phyloP scores from a whole-genome alignment of 2,329 filamentous ascomycete genomes.

The Aureobasidium subglaciale region DNA sequence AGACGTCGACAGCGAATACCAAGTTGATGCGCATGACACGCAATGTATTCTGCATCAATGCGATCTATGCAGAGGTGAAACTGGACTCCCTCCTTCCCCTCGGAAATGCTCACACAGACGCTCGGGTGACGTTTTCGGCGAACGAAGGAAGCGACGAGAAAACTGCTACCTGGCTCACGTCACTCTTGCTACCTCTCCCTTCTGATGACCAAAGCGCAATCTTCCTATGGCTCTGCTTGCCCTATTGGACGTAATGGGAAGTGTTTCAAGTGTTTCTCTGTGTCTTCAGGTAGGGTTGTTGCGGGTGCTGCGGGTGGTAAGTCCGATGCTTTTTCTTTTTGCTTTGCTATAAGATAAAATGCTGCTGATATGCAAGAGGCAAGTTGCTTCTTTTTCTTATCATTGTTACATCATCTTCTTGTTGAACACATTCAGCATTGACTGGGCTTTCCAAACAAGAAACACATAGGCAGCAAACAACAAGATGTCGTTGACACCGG shows the following conservation, averaged over 20 bases:
- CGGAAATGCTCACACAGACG: neutral
- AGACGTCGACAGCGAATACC: too few species aligned
- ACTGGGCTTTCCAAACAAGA: neutral
- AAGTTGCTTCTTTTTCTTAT: neutral
- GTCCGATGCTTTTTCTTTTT: neutral
- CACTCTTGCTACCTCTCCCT: neutral
- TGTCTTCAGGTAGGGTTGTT: neutral
- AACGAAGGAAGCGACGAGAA: neutral
- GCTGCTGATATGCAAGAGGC: too few species aligned
- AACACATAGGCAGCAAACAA: neutral
- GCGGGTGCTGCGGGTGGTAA: neutral
- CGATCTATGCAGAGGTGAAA: too few species aligned
- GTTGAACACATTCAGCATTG: too few species aligned
- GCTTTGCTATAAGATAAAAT: neutral
- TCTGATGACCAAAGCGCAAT: neutral
- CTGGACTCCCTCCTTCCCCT: neutral
- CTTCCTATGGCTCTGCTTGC: neutral
- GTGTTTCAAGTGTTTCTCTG: too few species aligned
- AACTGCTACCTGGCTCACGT: neutral
- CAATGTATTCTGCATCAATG: too few species aligned
- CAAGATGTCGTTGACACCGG: constrained; percentile 46
- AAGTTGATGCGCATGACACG: too few species aligned
- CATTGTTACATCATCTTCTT: too few species aligned
- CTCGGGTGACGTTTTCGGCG: constrained; percentile 6
- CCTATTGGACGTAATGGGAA: neutral